Conservation (phyloP, 2,329 filamentous ascomycete species). For the Trichoderma afroharzianum region DNA sequence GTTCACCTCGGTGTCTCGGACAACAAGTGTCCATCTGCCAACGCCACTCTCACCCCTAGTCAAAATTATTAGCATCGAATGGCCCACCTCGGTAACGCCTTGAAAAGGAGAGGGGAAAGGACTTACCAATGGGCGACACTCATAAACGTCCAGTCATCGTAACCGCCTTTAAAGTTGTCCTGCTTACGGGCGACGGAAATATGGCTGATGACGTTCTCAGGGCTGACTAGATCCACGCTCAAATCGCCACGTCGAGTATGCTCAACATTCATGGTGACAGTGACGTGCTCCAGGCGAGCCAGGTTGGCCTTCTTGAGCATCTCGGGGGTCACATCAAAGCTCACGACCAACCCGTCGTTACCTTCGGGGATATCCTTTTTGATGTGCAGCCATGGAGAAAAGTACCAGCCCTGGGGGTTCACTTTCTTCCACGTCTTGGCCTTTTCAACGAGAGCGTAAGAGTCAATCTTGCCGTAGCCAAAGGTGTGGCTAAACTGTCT, state of each 20-base stretch:
- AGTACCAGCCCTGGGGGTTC: conserved; percentile 94
- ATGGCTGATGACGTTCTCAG: conserved; percentile 75
- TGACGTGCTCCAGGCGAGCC: conserved; percentile 86
- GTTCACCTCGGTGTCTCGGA: conserved; percentile 82
- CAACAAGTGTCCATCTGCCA: conserved; percentile 85
- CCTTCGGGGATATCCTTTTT: conserved; percentile 84
- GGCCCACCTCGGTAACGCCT: not conserved
- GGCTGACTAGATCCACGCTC: conserved; percentile 87
- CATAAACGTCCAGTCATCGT: conserved; percentile 98
- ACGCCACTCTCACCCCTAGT: conserved; percentile 78
- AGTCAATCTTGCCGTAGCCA: conserved; percentile 93
- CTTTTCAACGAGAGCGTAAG: conserved; percentile 76
- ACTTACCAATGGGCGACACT: conserved; percentile 89
- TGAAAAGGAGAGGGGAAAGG: not conserved
- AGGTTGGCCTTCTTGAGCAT: conserved; percentile 82
- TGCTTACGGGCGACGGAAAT: conserved; percentile 70
- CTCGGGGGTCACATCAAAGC: conserved; percentile 76
- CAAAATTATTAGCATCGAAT: not conserved
- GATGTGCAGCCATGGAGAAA: conserved; percentile 90
- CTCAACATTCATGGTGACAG: conserved; percentile 93
- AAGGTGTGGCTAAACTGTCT: conserved; percentile 91
- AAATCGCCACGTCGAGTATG: conserved; percentile 86
- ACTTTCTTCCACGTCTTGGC: conserved; percentile 84
- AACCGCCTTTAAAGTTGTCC: conserved; percentile 67
- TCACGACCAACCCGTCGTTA: conserved; percentile 69